phyloP scores from a whole-genome alignment of 2,329 filamentous ascomycete species.

The Xylaria sp. region DNA sequence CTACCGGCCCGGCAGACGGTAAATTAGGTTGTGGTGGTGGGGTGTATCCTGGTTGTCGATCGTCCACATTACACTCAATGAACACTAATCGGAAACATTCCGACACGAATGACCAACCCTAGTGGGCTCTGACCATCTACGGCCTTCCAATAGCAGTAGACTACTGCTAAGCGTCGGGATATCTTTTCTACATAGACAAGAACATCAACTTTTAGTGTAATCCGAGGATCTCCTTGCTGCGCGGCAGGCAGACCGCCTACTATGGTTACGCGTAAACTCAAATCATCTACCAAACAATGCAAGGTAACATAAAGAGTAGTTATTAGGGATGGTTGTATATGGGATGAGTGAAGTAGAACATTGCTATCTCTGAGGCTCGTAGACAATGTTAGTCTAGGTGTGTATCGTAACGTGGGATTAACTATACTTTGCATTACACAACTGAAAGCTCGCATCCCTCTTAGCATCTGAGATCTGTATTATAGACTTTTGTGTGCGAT shows the following conservation, averaged over 20 bases:
- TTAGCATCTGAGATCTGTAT: neutral
- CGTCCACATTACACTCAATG: neutral
- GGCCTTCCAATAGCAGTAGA: neutral
- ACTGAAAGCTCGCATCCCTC: neutral
- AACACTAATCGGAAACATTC: slow-evolving; percentile 16
- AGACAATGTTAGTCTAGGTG: neutral
- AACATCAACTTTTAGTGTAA: neutral
- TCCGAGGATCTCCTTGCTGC: neutral
- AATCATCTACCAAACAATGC: neutral
- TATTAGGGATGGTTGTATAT: neutral
- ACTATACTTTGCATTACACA: neutral
- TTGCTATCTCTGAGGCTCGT: neutral
- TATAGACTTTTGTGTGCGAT: neutral
- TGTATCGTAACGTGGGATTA: neutral
- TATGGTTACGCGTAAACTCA: neutral
- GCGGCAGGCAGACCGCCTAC: neutral
- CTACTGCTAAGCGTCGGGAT: neutral
- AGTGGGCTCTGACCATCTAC: neutral
- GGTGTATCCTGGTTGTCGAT: neutral
- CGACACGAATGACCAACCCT: slow-evolving; percentile 6
- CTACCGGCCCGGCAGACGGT: neutral
- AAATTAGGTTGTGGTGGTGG: neutral
- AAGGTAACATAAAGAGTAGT: neutral
- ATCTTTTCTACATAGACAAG: neutral
- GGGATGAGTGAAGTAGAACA: neutral